Evolutionary conservation across 2,329 filamentous ascomycete genomes (phyloP), one percentile per base, ranked within the genome.

Genomic region (Cladophialophora carrionii): DNA sequence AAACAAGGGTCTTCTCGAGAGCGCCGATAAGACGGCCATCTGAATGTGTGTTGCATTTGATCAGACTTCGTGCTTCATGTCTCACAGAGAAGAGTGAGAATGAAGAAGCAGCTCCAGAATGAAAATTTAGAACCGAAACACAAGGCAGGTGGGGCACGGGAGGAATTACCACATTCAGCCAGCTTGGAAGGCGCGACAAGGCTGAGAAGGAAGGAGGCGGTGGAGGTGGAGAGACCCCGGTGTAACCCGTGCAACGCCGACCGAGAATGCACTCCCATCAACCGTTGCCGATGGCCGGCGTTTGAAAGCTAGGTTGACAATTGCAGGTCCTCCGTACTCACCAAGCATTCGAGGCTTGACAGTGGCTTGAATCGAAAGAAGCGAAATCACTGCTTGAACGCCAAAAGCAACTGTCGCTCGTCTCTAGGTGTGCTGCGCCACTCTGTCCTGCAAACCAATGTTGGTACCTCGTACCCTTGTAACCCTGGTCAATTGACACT

Each of bases 61-160:
- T 17, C 52, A 41, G 24, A 53, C 22, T 22, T 53, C 12, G 37
- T 43, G 37, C 46, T 1, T 1, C 12, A 6, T 32, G 32, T 55
- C 41, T 24, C 41, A 24, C 20, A 6, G 41, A 51, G 26, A n/a
- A 56, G 17, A 51, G 10, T 9, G 12, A 32, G 26, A 34, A 57
- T n/a, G 24, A 41, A n/a, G 41, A 61, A 48, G n/a, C 20, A 57
- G 37, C 29, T 55, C 29, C 22, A 57, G 52, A 57, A 53, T 51
- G 52, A 64, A 58, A 54, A 31, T 5, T 54, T 8, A 20, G 24
- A 22, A 12, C 2, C 7, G 41, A 22, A 24, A 55, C 34, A 57
- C 22, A n/a, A 61, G 57, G 57, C 32, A 57, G 43, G 62, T 69
- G 69, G 67, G 61, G 53, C 63, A 43, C 67, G 69, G 65, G 55